Percentiles rank a stretch among this genome's conserved stretches.
These are phyloP conservation scores for Fusarium kyushuense DNA, from an alignment of 2,329 filamentous ascomycete species.

Conservation along the genomic window DNA sequence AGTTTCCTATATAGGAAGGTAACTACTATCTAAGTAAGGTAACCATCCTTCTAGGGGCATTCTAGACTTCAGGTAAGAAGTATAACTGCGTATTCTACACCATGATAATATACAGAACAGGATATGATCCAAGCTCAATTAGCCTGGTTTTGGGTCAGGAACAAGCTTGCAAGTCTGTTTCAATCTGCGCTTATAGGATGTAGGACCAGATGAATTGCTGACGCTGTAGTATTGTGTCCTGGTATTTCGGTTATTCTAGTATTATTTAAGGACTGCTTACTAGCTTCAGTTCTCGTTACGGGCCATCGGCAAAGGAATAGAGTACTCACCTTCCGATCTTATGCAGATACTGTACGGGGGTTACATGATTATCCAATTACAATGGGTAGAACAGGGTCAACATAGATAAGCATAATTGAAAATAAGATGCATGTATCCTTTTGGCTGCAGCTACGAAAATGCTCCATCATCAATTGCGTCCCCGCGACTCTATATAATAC, in stretches of 20 bases:
- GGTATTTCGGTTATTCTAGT: too few species aligned
- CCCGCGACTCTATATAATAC: background rate
- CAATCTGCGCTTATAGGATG: too few species aligned
- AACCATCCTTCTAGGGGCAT: background rate
- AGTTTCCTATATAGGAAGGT: background rate
- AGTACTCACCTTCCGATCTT: too few species aligned
- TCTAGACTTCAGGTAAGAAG: background rate
- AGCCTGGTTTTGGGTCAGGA: too few species aligned
- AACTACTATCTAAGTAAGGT: background rate
- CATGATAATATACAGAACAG: too few species aligned
- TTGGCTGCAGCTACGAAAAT: background rate
- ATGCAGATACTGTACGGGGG: background rate
- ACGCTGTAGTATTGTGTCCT: too few species aligned
- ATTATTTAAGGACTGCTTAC: too few species aligned
- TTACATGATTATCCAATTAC: background rate
- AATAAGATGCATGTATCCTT: background rate
- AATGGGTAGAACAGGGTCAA: too few species aligned
- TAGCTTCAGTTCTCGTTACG: background rate
- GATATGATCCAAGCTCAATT: too few species aligned
- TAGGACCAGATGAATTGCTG: too few species aligned
- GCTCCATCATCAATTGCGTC: fast-evolving
- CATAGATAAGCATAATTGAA: too few species aligned
- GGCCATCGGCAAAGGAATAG: background rate
- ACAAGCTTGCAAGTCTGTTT: too few species aligned
- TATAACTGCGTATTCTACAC: background rate